Percentiles rank a stretch among this genome's conserved stretches.
Evolutionary conservation across 1,139 yeast genomes (phyloP).

Genomic region (Geotrichum restrictum): DNA sequence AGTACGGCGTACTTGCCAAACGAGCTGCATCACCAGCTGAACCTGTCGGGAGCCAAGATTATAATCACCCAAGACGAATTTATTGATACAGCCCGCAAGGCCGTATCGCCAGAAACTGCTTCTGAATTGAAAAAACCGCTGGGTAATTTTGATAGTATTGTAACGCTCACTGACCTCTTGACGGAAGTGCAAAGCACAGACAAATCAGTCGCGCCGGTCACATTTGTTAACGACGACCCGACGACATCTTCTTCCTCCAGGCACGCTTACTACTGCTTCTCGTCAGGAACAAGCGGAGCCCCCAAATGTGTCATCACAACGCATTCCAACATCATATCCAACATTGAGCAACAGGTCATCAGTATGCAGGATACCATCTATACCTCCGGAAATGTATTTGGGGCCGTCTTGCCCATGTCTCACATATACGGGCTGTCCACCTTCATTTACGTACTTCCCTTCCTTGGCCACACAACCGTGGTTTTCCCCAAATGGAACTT

Average conservation of each 20-base stretch:
- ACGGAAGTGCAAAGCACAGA: constrained; percentile 4
- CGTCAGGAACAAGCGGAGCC: constrained; percentile 57
- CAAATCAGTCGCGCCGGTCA: constrained; percentile 13
- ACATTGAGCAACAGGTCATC: constrained; percentile 24
- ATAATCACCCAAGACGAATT: constrained; percentile 31
- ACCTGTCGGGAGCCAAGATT: constrained; percentile 32
- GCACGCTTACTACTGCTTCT: constrained; percentile 40
- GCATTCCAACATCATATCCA: constrained; percentile 38
- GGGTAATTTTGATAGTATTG: constrained; percentile 6
- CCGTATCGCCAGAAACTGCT: no score
- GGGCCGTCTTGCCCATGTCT: constrained; percentile 34
- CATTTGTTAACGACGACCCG: constrained; percentile 5
- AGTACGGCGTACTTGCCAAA: constrained; percentile 36
- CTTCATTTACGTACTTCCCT: constrained; percentile 30
- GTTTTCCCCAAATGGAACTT: constrained; percentile 35
- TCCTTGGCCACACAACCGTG: constrained; percentile 26
- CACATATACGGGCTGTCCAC: constrained; percentile 37
- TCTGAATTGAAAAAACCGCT: no score
- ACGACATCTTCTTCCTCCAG: neutral
- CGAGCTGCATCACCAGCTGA: constrained; percentile 40
- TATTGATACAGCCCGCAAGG: constrained; percentile 31
- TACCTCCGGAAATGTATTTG: constrained; percentile 19
- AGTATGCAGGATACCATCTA: constrained; percentile 9
- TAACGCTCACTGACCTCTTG: constrained; percentile 11
- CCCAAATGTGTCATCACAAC: constrained; percentile 63